phyloP scores from a whole-genome alignment of 2,329 filamentous ascomycete species.

The Tolypocladium ophioglossoides region DNA sequence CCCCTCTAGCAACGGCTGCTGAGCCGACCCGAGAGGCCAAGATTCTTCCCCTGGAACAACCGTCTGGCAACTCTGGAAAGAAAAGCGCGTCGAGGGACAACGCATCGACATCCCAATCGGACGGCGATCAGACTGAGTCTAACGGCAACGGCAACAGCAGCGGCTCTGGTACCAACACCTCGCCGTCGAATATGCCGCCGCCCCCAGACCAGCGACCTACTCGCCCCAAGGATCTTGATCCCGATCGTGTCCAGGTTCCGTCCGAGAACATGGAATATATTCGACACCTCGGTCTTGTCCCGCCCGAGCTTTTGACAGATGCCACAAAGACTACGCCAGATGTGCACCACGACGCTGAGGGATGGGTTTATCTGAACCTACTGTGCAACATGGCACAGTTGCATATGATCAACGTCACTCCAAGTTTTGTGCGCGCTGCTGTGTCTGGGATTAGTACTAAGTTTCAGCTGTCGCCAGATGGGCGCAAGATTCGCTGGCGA shows the following conservation, averaged over 20 bases:
- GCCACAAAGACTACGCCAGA: constrained; percentile 27
- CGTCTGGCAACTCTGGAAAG: constrained; percentile 19
- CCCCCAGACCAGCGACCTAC: constrained; percentile 66
- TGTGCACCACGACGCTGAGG: constrained; percentile 52
- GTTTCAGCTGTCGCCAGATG: constrained; percentile 68
- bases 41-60: constrained; percentile 27
- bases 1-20: constrained; percentile 3
- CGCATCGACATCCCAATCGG: constrained; percentile 33
- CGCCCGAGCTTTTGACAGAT: constrained; percentile 40
- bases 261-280: constrained; percentile 73
- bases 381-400: constrained; percentile 74
- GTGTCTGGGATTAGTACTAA: constrained; percentile 60
- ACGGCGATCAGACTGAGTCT: constrained; percentile 35
- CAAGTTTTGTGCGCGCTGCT: constrained; percentile 64
- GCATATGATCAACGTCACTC: constrained; percentile 74
- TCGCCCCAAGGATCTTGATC: constrained; percentile 65
- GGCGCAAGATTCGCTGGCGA: constrained; percentile 70
- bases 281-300: constrained; percentile 58
- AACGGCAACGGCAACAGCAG: constrained; percentile 21
- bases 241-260: constrained; percentile 63
- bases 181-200: constrained; percentile 22
- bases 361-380: constrained; percentile 76
- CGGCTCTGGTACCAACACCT: constrained; percentile 23
- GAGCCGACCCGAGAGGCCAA: constrained; percentile 37
- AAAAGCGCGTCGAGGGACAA: constrained; percentile 32